These are phyloP conservation scores for Coniophora puteana DNA, from an alignment of 1,284 basidiomycete species.

Conservation along the genomic window DNA sequence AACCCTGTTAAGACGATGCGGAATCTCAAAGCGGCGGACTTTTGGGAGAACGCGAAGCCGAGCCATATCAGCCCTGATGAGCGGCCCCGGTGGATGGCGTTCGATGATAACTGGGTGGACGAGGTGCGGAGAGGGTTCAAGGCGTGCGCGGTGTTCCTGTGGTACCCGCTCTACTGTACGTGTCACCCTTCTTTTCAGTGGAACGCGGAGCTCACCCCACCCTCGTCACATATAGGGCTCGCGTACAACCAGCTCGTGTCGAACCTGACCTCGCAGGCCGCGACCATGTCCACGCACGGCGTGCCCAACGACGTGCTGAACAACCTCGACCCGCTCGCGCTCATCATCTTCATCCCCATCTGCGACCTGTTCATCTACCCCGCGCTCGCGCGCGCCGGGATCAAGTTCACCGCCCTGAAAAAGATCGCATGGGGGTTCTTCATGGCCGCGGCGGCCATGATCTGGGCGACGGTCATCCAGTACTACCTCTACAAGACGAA, in stretches of 20 bases:
- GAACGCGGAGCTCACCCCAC: too few relatives aligned
- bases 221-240: too few relatives aligned
- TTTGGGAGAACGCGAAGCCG: conserved; percentile 82
- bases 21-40: conserved; percentile 56
- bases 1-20: conserved; percentile 48
- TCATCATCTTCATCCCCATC: conserved; percentile 74
- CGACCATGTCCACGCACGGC: conserved; percentile 69
- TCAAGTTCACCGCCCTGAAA: conserved; percentile 72
- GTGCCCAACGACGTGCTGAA: conserved; percentile 81
- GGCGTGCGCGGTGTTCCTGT: conserved; percentile 81
- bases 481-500: conserved; percentile 77
- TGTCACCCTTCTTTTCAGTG: too few relatives aligned
- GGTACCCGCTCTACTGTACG: conserved; percentile 72
- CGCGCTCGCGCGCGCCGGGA: conserved; percentile 50
- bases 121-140: conserved; percentile 81
- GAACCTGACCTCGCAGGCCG: conserved; percentile 80
- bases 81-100: conserved; percentile 67
- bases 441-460: conserved; percentile 55
- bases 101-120: conserved; percentile 79
- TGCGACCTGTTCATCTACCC: conserved; percentile 62
- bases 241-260: conserved; percentile 75
- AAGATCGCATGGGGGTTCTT: conserved; percentile 77
- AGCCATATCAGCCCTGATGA: conserved; percentile 40
- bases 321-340: conserved; percentile 75
- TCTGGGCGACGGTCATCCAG: conserved; percentile 65